Evolutionary conservation across 371 early-diverging fungal species (phyloP).

Genomic region (Mortierella sp.): DNA sequence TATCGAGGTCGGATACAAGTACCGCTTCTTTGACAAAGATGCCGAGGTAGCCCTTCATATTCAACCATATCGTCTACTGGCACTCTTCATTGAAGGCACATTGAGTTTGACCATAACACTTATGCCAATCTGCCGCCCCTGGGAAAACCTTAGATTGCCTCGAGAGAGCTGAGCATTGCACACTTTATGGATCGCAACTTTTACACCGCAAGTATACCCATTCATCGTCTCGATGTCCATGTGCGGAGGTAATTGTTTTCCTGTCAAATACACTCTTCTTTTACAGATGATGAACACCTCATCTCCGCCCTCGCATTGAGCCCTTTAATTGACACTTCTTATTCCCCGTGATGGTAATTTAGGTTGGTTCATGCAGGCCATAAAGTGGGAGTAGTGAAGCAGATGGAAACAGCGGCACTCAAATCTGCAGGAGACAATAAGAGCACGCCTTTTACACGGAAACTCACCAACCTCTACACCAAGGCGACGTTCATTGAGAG

Average conservation of each 20-base stretch:
- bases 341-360: neutral
- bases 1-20: slow-evolving; percentile 94
- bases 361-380: slow-evolving; percentile 85
- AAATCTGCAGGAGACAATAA: slow-evolving; percentile 84
- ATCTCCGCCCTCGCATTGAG: too few relatives aligned
- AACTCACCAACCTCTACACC: slow-evolving; percentile 83
- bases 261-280: neutral
- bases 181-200: slow-evolving; percentile 84
- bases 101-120: neutral
- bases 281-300: neutral
- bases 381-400: slow-evolving; percentile 90
- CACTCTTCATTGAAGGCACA: neutral
- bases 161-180: slow-evolving; percentile 80
- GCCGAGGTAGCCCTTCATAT: slow-evolving; percentile 63
- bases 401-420: slow-evolving; percentile 88
- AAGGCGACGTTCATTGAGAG: slow-evolving; percentile 87
- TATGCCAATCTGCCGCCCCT: neutral
- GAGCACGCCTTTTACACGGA: slow-evolving; percentile 80
- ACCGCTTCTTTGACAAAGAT: slow-evolving; percentile 85
- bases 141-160: slow-evolving; percentile 64
- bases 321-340: neutral
- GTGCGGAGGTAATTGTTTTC: slow-evolving; percentile 68
- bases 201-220: slow-evolving; percentile 85
- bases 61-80: neutral
- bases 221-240: slow-evolving; percentile 82